Evolutionary conservation across 805 yeast species (phyloP).

Genomic region (Yarrowia sp.): DNA sequence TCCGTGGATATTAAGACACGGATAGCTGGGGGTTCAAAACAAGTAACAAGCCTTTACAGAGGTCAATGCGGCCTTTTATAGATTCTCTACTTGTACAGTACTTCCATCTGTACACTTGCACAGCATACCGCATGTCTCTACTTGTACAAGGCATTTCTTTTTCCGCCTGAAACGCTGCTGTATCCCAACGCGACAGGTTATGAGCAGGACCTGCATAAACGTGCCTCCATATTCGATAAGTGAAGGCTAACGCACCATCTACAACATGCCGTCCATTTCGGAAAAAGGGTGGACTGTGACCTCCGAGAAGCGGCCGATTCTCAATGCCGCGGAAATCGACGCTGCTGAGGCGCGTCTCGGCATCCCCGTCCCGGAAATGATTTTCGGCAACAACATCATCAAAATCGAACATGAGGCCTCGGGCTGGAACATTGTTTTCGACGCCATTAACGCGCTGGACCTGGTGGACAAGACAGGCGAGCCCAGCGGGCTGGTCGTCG

Average conservation of each 20-base stretch:
- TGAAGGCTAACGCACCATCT: not conserved
- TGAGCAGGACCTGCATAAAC: not conserved
- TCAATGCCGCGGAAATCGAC: slow-evolving; percentile 72
- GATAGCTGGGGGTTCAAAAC: too few species aligned
- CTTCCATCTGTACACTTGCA: too few species aligned
- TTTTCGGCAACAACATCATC: slow-evolving; percentile 80
- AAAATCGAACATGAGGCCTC: slow-evolving; percentile 46
- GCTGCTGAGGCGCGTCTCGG: slow-evolving; percentile 56
- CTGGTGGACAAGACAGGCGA: slow-evolving; percentile 55
- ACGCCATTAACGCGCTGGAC: slow-evolving; percentile 72
- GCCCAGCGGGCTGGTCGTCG: slow-evolving; percentile 56
- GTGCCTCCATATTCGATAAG: slow-evolving; percentile 6
- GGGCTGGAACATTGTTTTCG: slow-evolving; percentile 57
- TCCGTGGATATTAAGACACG: too few species aligned
- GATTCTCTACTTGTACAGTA: too few species aligned
- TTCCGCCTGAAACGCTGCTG: too few species aligned
- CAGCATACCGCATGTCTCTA: too few species aligned
- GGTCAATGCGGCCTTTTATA: too few species aligned
- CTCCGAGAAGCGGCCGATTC: slow-evolving; percentile 72
- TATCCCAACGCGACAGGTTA: too few species aligned
- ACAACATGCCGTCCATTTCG: slow-evolving; percentile 4
- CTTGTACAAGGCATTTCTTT: too few species aligned
- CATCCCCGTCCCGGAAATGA: slow-evolving; percentile 95
- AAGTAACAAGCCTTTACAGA: too few species aligned
- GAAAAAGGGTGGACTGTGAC: slow-evolving; percentile 65